These are phyloP conservation scores for Kernera saxatilis DNA, from an alignment of 345 rosid species.

Conservation along the genomic window DNA sequence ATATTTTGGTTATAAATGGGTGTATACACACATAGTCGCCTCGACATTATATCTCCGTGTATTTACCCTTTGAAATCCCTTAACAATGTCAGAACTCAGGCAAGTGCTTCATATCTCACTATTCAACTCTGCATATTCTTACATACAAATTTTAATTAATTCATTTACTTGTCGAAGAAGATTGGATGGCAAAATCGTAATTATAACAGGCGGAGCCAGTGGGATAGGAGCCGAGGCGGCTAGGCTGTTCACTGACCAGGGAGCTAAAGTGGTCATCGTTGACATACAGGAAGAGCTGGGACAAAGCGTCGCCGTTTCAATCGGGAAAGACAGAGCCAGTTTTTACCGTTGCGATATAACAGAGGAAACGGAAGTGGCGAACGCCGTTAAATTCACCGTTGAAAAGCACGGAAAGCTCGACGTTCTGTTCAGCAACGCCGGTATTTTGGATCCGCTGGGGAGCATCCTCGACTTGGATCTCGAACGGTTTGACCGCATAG, in stretches of 20 bases:
- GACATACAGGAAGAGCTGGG: slow-evolving; percentile 76
- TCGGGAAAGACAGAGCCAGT: slow-evolving; percentile 38
- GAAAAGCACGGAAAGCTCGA: slow-evolving; percentile 51
- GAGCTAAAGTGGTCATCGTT: slow-evolving; percentile 58
- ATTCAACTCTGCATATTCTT: neutral
- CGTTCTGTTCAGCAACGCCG: slow-evolving; percentile 73
- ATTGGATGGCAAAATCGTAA: slow-evolving; percentile 73
- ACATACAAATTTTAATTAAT: neutral
- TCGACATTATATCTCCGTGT: neutral
- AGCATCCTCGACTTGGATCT: slow-evolving; percentile 61
- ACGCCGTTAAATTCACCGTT: slow-evolving; percentile 43
- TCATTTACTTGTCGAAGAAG: slow-evolving; percentile 20
- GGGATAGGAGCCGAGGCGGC: slow-evolving; percentile 74
- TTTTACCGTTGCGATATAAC: slow-evolving; percentile 64
- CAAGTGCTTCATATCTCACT: neutral
- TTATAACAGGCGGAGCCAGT: slow-evolving; percentile 81
- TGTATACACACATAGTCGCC: neutral
- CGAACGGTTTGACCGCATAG: slow-evolving; percentile 41
- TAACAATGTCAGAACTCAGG: neutral
- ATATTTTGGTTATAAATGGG: neutral
- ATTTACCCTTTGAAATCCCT: neutral
- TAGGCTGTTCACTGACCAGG: slow-evolving; percentile 49
- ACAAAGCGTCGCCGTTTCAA: slow-evolving; percentile 33
- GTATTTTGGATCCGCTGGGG: slow-evolving; percentile 44
- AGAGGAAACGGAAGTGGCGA: slow-evolving; percentile 62